Evolutionary conservation across 2,329 filamentous ascomycete species (phyloP).

Genomic region (Fusarium abutilonis): DNA sequence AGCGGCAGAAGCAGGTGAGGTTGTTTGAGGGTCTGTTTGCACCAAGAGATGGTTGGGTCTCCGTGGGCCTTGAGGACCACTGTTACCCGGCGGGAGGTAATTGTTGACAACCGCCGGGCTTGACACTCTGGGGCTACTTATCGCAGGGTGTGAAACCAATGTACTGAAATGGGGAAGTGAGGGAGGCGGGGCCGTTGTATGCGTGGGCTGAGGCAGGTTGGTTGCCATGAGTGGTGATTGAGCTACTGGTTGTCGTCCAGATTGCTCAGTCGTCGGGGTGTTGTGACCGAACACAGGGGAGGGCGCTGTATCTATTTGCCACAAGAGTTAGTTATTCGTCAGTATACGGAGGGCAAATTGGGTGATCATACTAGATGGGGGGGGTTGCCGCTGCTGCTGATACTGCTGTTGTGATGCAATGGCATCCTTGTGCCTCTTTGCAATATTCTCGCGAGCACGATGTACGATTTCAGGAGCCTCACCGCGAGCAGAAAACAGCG

Average conservation of each 20-base stretch:
- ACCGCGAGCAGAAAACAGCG: conserved; percentile 6
- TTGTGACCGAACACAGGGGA: conserved; percentile 25
- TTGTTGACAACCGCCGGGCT: conserved; percentile 13
- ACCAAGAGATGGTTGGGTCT: conserved; percentile 12
- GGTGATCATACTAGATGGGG: conserved; percentile 28
- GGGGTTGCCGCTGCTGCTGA: conserved; percentile 3
- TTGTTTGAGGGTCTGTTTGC: conserved; percentile 7
- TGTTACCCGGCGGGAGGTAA: conserved; percentile 8
- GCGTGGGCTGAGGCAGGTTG: conserved; percentile 5
- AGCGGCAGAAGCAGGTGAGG: conserved; percentile 2
- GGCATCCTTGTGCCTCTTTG: conserved; percentile 16
- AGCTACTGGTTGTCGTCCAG: conserved; percentile 6
- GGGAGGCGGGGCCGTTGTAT: conserved; percentile 12
- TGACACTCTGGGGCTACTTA: conserved; percentile 9
- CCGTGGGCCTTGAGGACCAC: conserved; percentile 11
- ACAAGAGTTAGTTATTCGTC: conserved; percentile 15
- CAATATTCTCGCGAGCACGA: conserved; percentile 16
- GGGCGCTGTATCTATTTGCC: conserved; percentile 16
- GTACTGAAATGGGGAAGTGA: conserved; percentile 18
- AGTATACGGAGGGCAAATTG: not conserved
- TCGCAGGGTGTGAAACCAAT: not conserved
- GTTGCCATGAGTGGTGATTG: conserved; percentile 16
- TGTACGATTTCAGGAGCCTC: conserved; percentile 16
- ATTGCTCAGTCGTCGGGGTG: conserved; percentile 11
- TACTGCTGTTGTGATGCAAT: conserved; percentile 4